Base-by-base conservation (phyloP, 2,329 filamentous ascomycete species). In the Talaromyces sp. region DNA sequence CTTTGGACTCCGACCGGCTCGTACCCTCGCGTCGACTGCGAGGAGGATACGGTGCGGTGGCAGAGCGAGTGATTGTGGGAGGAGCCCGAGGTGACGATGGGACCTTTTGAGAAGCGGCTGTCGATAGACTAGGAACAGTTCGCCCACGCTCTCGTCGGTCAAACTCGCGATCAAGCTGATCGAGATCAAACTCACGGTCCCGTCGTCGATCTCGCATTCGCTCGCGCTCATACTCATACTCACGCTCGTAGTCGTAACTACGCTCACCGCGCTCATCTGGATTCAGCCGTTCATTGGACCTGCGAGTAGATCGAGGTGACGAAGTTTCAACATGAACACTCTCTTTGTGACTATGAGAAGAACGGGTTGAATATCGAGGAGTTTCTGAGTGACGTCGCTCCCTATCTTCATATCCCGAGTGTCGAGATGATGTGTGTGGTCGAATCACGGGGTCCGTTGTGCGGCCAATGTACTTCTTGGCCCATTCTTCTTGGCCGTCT, bases 1-100 rank as follows among this genome's bases (percentile, higher is more conserved):
- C 61, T 3, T 67, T 68, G 27, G 67, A 65, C 34, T 68, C 67
- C 79, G 91, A 51, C 91, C 91, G 19, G 60, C 67, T 65, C 29
- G 75, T 72, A 29, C 65, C 64, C 65, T 77, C 71, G n/a, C 72
- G 70, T 59, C 74, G 75, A 11, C 73, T 61, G 17, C 72, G 73
- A 34, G 70, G 68, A 27, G 70, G 68, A 64, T 74, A 71, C 29
- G 72, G 69, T 19, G 71, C 68, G 36, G 75, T 76, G 40, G 75
- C 70, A 31, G 78, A 72, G 49, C 77, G 77, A 15, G 71, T 67
- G 43, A 72, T 67, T 60, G 74, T 71, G 22, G 75, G 69, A 31
- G 74, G 71, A n/a, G 75, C 71, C 17, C 74, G 75, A 13, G 70
- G 56, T 7, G 70, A 68, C 19, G 56, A 63, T 10, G 73, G 69